phyloP scores from a whole-genome alignment of 306 rosid genomes.

The Fragaria iinumae region DNA sequence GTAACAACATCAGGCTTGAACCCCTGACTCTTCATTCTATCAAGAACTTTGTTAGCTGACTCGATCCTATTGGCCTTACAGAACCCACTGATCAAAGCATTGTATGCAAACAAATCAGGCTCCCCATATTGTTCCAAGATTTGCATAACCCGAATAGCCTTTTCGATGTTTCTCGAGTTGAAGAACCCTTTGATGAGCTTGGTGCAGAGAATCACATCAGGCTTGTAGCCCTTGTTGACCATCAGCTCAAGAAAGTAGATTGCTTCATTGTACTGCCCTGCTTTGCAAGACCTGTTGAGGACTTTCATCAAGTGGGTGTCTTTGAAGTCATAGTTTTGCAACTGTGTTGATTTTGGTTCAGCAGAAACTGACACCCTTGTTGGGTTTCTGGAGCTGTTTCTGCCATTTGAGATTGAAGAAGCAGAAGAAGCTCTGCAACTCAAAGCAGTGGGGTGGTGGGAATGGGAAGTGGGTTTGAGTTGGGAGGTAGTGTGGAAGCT shows the following conservation, averaged over 20 bases:
- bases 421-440: conserved; percentile 39
- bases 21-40: conserved; percentile 65
- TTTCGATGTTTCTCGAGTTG: conserved; percentile 46
- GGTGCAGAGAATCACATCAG: conserved; percentile 69
- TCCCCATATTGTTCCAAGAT: conserved; percentile 71
- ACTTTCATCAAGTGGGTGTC: conserved; percentile 60
- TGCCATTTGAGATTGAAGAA: conserved; percentile 27
- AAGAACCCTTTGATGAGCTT: conserved; percentile 77
- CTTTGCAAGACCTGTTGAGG: conserved; percentile 58
- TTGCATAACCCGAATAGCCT: conserved; percentile 67
- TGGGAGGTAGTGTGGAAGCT: conserved; percentile 35
- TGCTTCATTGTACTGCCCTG: conserved; percentile 61
- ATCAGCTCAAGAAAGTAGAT: conserved; percentile 64
- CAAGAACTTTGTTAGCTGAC: conserved; percentile 57
- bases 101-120: conserved; percentile 76
- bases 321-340: conserved; percentile 31
- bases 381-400: conserved; percentile 29
- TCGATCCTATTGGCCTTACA: conserved; percentile 59
- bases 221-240: conserved; percentile 65
- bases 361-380: conserved; percentile 27
- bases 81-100: conserved; percentile 70
- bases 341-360: conserved; percentile 31
- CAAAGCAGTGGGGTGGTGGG: conserved; percentile 26
- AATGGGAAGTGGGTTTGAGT: conserved; percentile 33
- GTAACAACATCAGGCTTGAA: conserved; percentile 74